Base-by-base conservation (phyloP, 805 yeast genomes). In the Ogataea corticis region DNA sequence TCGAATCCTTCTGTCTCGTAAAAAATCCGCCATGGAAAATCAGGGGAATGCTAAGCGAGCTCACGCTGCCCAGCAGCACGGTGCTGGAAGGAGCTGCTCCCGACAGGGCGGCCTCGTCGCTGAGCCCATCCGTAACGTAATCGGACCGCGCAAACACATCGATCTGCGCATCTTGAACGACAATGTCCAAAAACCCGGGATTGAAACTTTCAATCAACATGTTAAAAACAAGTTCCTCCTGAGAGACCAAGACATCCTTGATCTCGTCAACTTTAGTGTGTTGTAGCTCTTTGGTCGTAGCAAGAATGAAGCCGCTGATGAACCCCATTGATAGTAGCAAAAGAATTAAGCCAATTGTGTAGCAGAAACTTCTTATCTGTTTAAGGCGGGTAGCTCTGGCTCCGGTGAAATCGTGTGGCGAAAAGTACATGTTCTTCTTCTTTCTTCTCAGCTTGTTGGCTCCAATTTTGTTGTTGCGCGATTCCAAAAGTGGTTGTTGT, bases 141-240 rank as follows among this genome's bases (percentile, higher is more conserved):
- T 80, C 73, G 38, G 87, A 79, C 55, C 82, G 83, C 1, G 92
- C 97, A 70, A 92, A 92, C 2, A 92, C 72, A 62, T 92, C 97
- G 33, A 92, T 65, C 53, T 87, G 92, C 9, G 84, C 83, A 12
- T 80, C 79, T 33, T 72, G 70, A 2, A 91, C 72, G 2, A 71
- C 68, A 4, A 90, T 79, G 2, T 85, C 73, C 52, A 90, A 72
- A 66, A 91, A 77, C 0, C 97, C 96, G 0, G 97, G 97, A 62
- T 92, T 92, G 56, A 83, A 79, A 0, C 95, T 96, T 48, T 81
- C 85, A 17, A 89, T 79, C 2, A 79, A 77, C 55, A 92, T 68
- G 60, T 85, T 87, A 68, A 92, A 89, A 0, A 90, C 77, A 38
- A 92, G 69, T 60, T 89, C 97, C 58, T 90, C 96, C 51, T 83